Evolutionary conservation across 805 yeast species (phyloP), one percentile per base, ranked within the genome.

Genomic region (Zygosaccharomyces kombuchaensis): DNA sequence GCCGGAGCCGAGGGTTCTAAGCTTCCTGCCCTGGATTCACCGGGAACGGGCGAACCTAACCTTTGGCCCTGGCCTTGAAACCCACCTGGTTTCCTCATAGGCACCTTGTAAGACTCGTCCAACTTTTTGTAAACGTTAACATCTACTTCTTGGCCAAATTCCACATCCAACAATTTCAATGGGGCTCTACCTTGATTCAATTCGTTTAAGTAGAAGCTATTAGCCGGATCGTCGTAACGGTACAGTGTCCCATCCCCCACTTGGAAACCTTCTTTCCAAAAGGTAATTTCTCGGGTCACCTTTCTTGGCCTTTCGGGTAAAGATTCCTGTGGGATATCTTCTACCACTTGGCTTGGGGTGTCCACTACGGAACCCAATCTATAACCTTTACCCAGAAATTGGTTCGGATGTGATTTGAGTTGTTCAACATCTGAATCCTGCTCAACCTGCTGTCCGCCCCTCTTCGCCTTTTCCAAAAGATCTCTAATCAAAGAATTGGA

Each of bases 181-280:
- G 99, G 99, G 0, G 96, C 99, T 47, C 95, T 75, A 8, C 99
- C 99, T 45, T 81, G 76, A 60, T 87, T 85, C 66, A 93, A 75
- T 54, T 90, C 93, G 52, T 81, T 76, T 57, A 93, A 72, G 53
- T 87, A 84, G 36, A 75, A 77, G 39, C 82, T 82, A 63, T 91
- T 93, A n/a, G 77, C 80, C 5, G 96, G 96, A 63, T 93, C 98
- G 59, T 91, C 96, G 63, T 89, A 93, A 47, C 93, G 74, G 63
- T 77, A 83, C 45, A 93, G 74, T 19, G 79, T 78, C 2, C 98
- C 98, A 40, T 90, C 96, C 26, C 93, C 98, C 21, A 93, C 89
- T 51, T 88, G 87, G 68, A 93, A 93, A 1, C 99, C 99, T 59
- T 93, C 91, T 55, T 81, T 84, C 99, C 99, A 93, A 64, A 93